A percentile compares a stretch with the other conserved stretches of the same genome.
phyloP scores from a whole-genome alignment of 2,329 filamentous ascomycete species.

The Paraconiothyrium brasiliense region DNA sequence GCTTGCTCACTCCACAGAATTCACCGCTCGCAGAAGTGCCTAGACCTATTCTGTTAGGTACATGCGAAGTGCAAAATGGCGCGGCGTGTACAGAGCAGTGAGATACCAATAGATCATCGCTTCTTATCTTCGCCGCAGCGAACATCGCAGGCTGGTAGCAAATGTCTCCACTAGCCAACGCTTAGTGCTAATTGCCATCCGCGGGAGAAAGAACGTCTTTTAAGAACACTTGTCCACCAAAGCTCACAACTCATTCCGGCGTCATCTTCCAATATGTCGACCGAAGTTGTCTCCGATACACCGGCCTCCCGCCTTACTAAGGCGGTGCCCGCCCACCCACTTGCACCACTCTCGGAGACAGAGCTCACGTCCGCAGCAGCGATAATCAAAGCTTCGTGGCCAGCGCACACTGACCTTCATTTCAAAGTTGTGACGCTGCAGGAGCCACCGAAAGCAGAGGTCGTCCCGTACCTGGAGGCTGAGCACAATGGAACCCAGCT shows the following conservation, averaged over 20 bases:
- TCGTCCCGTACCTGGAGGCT: slow-evolving; percentile 69
- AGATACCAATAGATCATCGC: slow-evolving; percentile 24
- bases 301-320: slow-evolving; percentile 33
- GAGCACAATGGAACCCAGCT: slow-evolving; percentile 64
- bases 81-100: slow-evolving; percentile 12
- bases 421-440: slow-evolving; percentile 75
- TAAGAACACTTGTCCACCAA: slow-evolving; percentile 2
- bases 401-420: slow-evolving; percentile 63
- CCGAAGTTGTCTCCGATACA: slow-evolving; percentile 36
- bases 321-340: slow-evolving; percentile 59
- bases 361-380: slow-evolving; percentile 64
- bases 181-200: slow-evolving; percentile 5
- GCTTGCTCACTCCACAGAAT: slow-evolving; percentile 15
- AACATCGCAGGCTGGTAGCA: slow-evolving; percentile 17
- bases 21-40: slow-evolving; percentile 17
- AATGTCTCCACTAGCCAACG: slow-evolving; percentile 21
- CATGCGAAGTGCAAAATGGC: slow-evolving; percentile 26
- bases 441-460: slow-evolving; percentile 69
- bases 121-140: slow-evolving; percentile 32
- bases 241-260: background rate
- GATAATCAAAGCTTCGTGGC: slow-evolving; percentile 65
- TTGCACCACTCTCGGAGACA: slow-evolving; percentile 66
- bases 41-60: slow-evolving; percentile 36
- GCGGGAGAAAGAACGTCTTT: background rate
- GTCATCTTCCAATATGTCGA: slow-evolving; percentile 33